Evolutionary conservation across 2,329 filamentous ascomycete genomes (phyloP), one percentile per base, ranked within the genome.

Genomic region (Trichoderma asperellum): DNA sequence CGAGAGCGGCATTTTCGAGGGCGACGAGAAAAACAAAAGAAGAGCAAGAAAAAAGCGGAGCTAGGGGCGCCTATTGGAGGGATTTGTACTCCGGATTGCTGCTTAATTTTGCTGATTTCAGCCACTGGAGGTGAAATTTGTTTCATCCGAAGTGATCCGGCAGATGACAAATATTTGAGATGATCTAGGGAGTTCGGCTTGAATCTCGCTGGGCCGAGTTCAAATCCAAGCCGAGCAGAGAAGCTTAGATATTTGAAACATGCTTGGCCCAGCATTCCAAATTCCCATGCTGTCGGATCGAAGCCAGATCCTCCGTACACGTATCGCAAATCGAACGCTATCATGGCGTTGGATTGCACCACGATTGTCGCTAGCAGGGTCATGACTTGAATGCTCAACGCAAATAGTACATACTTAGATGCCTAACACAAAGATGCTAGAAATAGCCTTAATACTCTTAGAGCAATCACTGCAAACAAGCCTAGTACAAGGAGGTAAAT

Each of bases 111-210:
- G 47, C 47, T 49, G 18, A 18, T 4, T 29, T 8, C 21, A 27
- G 32, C 5, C 11, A 37, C 16, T 34, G 58, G 7, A 11, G n/a
- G n/a, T 49, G 47, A 12, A 43, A 16, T 14, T 52, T 11, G 21
- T 6, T 43, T 53, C 21, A 12, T 64, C 61, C 61, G 61, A 55
- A 16, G 47, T 37, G 47, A 52, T 64, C 61, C 61, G 61, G 40
- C 12, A 29, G 47, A 27, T 40, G 61, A 64, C 53, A 34, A 64
- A 49, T 43, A 24, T 24, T 24, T 24, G 40, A 64, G 53, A 55
- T 40, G 47, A n/a, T 27, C 47, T 24, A 12, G 11, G n/a, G n/a
- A 21, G 18, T 8, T 49, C 47, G 47, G 47, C 47, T 49, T 49
- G 47, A 29, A 5, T 18, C 24, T 49, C n/a, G 47, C 11, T 18